These are phyloP conservation scores for Ceratobasidium sp. DNA, from an alignment of 1,284 basidiomycete genomes.

Conservation along the genomic window DNA sequence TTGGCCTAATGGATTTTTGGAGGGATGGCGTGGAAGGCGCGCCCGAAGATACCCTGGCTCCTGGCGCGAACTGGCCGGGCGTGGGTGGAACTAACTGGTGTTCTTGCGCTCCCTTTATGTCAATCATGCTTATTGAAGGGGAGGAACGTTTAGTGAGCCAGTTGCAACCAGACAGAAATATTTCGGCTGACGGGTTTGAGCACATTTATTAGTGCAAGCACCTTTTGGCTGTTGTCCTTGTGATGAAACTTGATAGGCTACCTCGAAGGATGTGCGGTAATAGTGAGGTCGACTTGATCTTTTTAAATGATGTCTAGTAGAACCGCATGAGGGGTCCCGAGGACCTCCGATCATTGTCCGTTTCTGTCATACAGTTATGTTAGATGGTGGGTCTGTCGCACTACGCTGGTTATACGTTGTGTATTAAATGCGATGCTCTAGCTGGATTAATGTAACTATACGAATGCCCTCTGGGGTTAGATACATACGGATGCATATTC, in stretches of 20 bases:
- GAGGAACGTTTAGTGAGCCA: constrained; percentile 14
- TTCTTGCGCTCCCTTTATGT: constrained; percentile 10
- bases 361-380: too few relatives aligned
- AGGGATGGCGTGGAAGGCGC: not conserved
- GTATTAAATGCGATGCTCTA: not conserved
- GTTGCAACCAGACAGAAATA: not conserved
- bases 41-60: not conserved
- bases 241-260: not conserved
- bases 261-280: not conserved
- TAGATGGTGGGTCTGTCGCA: too few relatives aligned
- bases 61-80: not conserved
- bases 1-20: constrained; percentile 4
- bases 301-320: not conserved
- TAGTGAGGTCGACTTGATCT: not conserved
- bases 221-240: constrained; percentile 16
- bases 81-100: constrained; percentile 13
- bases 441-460: too few relatives aligned
- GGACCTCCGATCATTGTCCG: too few relatives aligned
- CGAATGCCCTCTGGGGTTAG: not conserved
- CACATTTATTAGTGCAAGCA: constrained; percentile 12
- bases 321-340: too few relatives aligned
- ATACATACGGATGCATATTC: not conserved
- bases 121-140: not conserved
- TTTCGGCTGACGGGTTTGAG: not conserved
- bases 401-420: not conserved